Evolutionary conservation across 176 grass and related monocot species (phyloP).

Genomic region (Paspalum notatum): DNA sequence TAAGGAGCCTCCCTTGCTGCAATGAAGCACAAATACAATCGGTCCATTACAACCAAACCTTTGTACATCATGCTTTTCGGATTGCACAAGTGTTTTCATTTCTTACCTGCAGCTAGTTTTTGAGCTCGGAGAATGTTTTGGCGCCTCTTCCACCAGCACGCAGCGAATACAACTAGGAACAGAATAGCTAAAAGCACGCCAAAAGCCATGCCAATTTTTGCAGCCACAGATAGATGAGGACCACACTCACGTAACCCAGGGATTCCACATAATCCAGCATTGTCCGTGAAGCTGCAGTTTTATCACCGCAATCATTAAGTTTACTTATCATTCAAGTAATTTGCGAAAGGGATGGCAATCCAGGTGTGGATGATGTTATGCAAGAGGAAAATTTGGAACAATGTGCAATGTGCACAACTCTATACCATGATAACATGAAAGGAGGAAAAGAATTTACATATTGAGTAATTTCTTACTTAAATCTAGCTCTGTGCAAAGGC

Average conservation of each 20-base stretch:
- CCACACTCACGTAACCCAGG: conserved; percentile 83
- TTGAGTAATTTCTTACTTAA: conserved; percentile 62
- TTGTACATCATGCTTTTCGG: conserved; percentile 5
- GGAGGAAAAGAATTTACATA: background rate
- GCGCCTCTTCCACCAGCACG: conserved; percentile 95
- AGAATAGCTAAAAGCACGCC: conserved; percentile 66
- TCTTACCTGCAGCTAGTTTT: conserved; percentile 78
- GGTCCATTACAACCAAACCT: background rate
- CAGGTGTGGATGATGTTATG: background rate
- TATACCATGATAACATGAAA: background rate
- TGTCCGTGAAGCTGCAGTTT: conserved; percentile 79
- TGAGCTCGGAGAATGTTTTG: conserved; percentile 84
- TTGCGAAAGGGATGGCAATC: background rate
- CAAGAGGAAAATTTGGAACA: background rate
- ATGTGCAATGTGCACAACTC: background rate
- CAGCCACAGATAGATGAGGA: conserved; percentile 84
- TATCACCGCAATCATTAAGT: conserved; percentile 14
- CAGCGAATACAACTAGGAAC: conserved; percentile 67
- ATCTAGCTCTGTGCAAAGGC: conserved; percentile 93
- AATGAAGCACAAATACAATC: background rate
- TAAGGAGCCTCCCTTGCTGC: conserved; percentile 98
- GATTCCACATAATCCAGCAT: conserved; percentile 88
- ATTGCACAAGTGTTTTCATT: conserved; percentile 12
- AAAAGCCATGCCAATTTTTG: conserved; percentile 83
- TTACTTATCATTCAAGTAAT: conserved; percentile 6